Conservation (phyloP, 495 filamentous ascomycete genomes). For the Penicillium turbatum region DNA sequence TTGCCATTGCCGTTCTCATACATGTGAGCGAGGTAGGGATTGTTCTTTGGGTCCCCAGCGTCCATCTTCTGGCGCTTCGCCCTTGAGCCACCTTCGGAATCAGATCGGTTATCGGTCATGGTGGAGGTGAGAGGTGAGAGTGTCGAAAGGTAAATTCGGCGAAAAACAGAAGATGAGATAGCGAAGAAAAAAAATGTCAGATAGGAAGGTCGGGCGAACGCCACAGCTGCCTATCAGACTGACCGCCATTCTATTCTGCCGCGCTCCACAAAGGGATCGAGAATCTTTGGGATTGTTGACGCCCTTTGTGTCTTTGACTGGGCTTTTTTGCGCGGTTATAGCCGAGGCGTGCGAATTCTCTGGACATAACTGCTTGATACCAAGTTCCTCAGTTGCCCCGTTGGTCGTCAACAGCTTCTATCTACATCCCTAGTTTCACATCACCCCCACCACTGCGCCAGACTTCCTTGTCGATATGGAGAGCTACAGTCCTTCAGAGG, state of each 20-base stretch:
- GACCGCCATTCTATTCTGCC: slow-evolving; percentile 36
- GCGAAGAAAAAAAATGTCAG: slow-evolving; percentile 27
- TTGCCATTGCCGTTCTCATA: slow-evolving; percentile 55
- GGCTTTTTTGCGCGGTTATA: background rate
- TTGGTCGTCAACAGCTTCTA: background rate
- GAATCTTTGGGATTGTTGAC: slow-evolving; percentile 12
- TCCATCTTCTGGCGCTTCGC: slow-evolving; percentile 49
- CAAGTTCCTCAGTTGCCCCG: background rate
- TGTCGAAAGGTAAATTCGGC: slow-evolving; percentile 9
- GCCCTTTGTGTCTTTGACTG: background rate
- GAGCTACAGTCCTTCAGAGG: slow-evolving; percentile 44
- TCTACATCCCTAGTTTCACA: slow-evolving; percentile 11
- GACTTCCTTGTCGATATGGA: slow-evolving; percentile 36
- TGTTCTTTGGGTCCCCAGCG: slow-evolving; percentile 55
- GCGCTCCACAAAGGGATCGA: slow-evolving; percentile 28
- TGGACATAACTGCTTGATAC: background rate
- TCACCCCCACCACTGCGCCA: slow-evolving; percentile 7
- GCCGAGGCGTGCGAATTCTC: background rate
- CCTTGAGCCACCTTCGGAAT: slow-evolving; percentile 39
- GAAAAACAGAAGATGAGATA: slow-evolving; percentile 9
- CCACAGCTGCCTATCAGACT: slow-evolving; percentile 31
- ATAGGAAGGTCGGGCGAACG: slow-evolving; percentile 35
- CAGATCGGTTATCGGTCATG: slow-evolving; percentile 43
- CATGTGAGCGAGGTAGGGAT: slow-evolving; percentile 91
- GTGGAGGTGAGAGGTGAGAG: slow-evolving; percentile 20